Evolutionary conservation across 2,329 filamentous ascomycete genomes (phyloP), one percentile per base, ranked within the genome.

Genomic region (Pseudogymnoascus sp.): DNA sequence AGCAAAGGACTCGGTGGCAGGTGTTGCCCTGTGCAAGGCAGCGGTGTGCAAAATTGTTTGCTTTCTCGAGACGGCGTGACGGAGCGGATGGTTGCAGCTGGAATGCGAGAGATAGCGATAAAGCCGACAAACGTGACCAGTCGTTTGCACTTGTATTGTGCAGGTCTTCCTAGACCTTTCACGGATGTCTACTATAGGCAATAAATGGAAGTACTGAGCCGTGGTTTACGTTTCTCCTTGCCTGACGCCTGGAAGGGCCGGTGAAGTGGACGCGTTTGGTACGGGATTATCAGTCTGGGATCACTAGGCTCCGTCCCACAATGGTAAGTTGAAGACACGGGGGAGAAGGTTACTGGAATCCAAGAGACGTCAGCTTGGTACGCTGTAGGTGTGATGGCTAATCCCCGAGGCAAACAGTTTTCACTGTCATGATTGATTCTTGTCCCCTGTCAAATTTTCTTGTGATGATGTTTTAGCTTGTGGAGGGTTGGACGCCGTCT

Each of bases 371-470:
- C 28, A 21, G 51, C 19, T 57, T 57, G 51, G 51, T 57, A 34
- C 28, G 28, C 25, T 34, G 28, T 19, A 57, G 51, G 51, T 57
- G 51, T 57, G 51, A 28, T 57, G 28, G 51, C 51, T 34, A 57
- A 57, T 57, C 51, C 51, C 51, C 51, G 28, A 57, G 25, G 51
- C 51, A 57, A 57, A 57, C 51, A 57, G 25, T 54, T 57, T 34
- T 34, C 25, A 34, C 25, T 5, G 10, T 21, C 25, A 57, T 34
- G 51, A 57, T 57, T 19, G 25, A 57, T 57, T 34, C 28, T 57
- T 57, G 23, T 31, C n/a, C 25, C 51, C 28, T 34, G 51, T 57
- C 28, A 19, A 13, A 34, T 4, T 54, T 54, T 57, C 51, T 21
- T 34, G 4, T 13, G n/a, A n/a, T 4, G 16, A 4, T 57, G 51